phyloP scores from a whole-genome alignment of 2,329 filamentous ascomycete species.

The Fusarium illudens region DNA sequence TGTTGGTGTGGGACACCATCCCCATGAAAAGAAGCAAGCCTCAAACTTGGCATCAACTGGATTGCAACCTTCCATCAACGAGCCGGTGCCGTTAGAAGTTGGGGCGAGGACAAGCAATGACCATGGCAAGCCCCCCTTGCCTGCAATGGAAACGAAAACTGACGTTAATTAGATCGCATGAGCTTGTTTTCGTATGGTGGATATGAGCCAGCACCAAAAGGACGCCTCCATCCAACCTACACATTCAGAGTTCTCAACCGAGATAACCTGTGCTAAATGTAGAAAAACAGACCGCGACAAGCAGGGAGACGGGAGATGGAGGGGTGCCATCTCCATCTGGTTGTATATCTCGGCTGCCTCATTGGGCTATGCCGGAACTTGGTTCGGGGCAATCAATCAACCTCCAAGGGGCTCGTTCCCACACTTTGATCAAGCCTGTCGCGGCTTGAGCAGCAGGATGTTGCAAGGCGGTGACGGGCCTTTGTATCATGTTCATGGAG shows the following conservation, averaged over 20 bases:
- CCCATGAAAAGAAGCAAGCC: slow-evolving; percentile 13
- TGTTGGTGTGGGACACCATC: background rate
- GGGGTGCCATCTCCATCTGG: background rate
- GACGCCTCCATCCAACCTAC: slow-evolving; percentile 16
- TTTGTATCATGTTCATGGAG: background rate
- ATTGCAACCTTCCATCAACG: background rate
- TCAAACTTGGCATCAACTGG: slow-evolving; percentile 29
- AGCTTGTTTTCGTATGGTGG: slow-evolving; percentile 22
- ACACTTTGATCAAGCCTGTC: slow-evolving; percentile 9
- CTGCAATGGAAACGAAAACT: slow-evolving; percentile 14
- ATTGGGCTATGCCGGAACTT: slow-evolving; percentile 2
- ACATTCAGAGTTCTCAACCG: slow-evolving; percentile 15
- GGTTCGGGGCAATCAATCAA: slow-evolving; percentile 1
- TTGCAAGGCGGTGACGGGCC: slow-evolving; percentile 21
- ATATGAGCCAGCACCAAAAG: slow-evolving; percentile 16
- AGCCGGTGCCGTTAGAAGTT: slow-evolving; percentile 9
- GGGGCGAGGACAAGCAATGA: slow-evolving; percentile 17
- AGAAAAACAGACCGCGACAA: slow-evolving; percentile 3
- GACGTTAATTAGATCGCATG: slow-evolving; percentile 14
- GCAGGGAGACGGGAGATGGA: background rate
- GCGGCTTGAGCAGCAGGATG: background rate
- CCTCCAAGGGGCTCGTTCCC: background rate
- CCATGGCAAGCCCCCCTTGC: background rate
- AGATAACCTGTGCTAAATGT: slow-evolving; percentile 31
- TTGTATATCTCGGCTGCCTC: slow-evolving; percentile 23